These are phyloP conservation scores for Calycina marina DNA, from an alignment of 2,329 filamentous ascomycete genomes.

Conservation along the genomic window DNA sequence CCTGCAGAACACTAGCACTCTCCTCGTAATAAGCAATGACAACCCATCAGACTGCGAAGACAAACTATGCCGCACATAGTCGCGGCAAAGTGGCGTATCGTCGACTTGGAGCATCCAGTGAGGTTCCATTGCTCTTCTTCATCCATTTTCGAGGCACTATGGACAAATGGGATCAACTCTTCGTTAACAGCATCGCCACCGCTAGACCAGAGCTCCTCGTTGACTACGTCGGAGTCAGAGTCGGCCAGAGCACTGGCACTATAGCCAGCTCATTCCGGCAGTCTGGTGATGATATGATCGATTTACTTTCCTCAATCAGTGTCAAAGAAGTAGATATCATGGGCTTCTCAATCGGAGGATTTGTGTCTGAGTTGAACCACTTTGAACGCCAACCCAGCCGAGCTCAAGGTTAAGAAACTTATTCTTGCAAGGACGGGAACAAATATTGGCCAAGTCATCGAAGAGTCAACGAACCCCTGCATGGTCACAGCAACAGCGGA, in stretches of 20 bases:
- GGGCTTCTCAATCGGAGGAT: constrained; percentile 36
- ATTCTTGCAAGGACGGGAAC: constrained; percentile 29
- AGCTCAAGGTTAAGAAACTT: constrained; percentile 25
- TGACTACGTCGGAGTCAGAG: constrained; percentile 27
- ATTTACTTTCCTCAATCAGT: constrained; percentile 19
- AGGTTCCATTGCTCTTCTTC: constrained; percentile 16
- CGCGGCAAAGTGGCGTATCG: constrained; percentile 16
- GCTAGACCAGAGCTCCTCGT: constrained; percentile 23
- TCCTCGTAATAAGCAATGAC: too few relatives aligned
- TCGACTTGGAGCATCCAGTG: constrained; percentile 8
- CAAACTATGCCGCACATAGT: constrained; percentile 10
- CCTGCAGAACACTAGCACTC: too few relatives aligned
- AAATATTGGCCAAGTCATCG: not conserved
- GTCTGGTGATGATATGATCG: constrained; percentile 17
- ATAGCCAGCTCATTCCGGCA: constrained; percentile 22
- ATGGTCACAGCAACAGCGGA: not conserved
- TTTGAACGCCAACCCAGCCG: constrained; percentile 25
- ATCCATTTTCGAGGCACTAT: constrained; percentile 20
- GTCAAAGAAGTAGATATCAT: constrained; percentile 29
- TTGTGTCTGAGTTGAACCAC: constrained; percentile 30
- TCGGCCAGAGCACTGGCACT: constrained; percentile 28
- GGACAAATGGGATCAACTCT: constrained; percentile 17
- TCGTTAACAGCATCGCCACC: constrained; percentile 23
- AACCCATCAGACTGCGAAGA: constrained; percentile 1
- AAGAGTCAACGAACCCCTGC: not conserved